phyloP scores from a whole-genome alignment of 768 basidiomycete species.

The Leccinum disarticulatum region DNA sequence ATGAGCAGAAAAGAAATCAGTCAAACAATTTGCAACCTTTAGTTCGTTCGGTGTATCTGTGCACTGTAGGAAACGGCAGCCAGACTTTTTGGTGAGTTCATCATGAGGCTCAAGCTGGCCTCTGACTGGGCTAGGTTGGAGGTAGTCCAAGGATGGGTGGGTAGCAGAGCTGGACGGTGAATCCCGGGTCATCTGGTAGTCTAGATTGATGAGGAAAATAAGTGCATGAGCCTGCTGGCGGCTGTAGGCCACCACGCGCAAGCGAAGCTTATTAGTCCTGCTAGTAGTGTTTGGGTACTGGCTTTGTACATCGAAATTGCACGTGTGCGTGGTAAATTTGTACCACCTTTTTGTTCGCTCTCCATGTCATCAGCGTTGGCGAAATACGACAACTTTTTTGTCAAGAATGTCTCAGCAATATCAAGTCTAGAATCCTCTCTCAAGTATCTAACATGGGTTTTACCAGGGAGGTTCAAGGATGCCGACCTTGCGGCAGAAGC shows the following conservation, averaged over 20 bases:
- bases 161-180: conserved; percentile 24
- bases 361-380: conserved; percentile 62
- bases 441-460: conserved; percentile 90
- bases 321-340: conserved; percentile 12
- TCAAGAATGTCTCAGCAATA: conserved; percentile 84
- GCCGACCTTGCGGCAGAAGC: conserved; percentile 94
- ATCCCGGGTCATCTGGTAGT: conserved; percentile 23
- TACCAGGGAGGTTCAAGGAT: conserved; percentile 96
- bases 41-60: conserved; percentile 77
- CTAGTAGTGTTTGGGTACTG: conserved; percentile 24
- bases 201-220: conserved; percentile 8
- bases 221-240: not conserved
- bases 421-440: conserved; percentile 86
- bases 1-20: not conserved
- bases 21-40: conserved; percentile 45
- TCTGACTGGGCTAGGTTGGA: conserved; percentile 64
- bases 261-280: conserved; percentile 8
- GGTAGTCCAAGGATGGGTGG: conserved; percentile 48
- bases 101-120: conserved; percentile 75
- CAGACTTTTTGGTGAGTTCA: conserved; percentile 45
- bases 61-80: conserved; percentile 73
- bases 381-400: conserved; percentile 79
- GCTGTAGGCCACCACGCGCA: conserved; percentile 18
- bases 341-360: not conserved
- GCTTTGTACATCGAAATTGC: conserved; percentile 27